A percentile compares a stretch with the other conserved stretches of the same genome.
These are phyloP conservation scores for Neurospora crassa DNA, from an alignment of 2,329 filamentous ascomycete species.

Conservation along the genomic window DNA sequence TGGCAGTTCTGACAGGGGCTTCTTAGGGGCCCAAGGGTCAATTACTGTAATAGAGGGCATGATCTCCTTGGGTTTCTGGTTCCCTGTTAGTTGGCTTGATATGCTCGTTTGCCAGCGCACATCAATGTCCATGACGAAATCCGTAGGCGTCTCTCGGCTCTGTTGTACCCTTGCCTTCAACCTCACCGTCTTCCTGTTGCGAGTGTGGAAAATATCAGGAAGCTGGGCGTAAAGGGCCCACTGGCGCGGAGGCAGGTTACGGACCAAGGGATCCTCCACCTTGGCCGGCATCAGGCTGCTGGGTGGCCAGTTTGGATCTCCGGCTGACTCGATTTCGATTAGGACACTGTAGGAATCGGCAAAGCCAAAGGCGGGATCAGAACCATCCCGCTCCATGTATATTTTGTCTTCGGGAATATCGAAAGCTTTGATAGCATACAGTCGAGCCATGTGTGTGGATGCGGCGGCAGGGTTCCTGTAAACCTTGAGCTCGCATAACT, in stretches of 20 bases:
- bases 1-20: conserved; percentile 19
- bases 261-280: conserved; percentile 15
- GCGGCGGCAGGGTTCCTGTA: conserved; percentile 38
- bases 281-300: conserved; percentile 27
- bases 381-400: conserved; percentile 33
- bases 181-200: conserved; percentile 22
- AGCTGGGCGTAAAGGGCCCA: conserved; percentile 34
- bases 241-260: conserved; percentile 19
- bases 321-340: conserved; percentile 43
- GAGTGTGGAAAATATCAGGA: conserved; percentile 29
- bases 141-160: conserved; percentile 25
- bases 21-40: conserved; percentile 26
- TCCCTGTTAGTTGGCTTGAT: conserved; percentile 21
- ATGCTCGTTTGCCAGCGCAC: conserved; percentile 36
- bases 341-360: conserved; percentile 40
- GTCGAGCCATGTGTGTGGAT: conserved; percentile 33
- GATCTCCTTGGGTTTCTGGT: conserved; percentile 30
- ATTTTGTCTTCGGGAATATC: conserved; percentile 43
- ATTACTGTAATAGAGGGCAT: conserved; percentile 34
- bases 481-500: conserved; percentile 42
- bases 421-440: conserved; percentile 40
- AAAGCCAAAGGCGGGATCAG: conserved; percentile 37
- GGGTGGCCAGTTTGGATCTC: conserved; percentile 43
- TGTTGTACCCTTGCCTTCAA: conserved; percentile 27
- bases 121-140: conserved; percentile 40